Percentiles rank a stretch among this genome's conserved stretches.
Conservation (phyloP, 805 yeast species). For the Candida verbasci region DNA sequence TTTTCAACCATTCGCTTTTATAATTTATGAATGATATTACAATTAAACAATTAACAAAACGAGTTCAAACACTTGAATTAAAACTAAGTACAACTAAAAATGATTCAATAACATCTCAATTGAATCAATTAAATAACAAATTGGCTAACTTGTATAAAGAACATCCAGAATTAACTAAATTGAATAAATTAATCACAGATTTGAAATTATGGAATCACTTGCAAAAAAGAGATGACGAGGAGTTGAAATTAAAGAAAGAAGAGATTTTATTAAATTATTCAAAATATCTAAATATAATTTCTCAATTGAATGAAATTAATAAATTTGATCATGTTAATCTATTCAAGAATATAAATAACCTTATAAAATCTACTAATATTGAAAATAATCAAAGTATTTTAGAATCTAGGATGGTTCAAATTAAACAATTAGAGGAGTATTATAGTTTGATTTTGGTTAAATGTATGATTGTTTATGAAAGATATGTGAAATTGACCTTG, state of each 20-base stretch:
- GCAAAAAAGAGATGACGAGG: neutral
- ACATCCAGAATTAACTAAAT: constrained; percentile 16
- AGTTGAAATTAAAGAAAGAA: constrained; percentile 3
- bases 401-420: constrained; percentile 6
- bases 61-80: constrained; percentile 4
- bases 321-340: neutral
- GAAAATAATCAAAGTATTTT: constrained; percentile 4
- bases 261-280: constrained; percentile 1
- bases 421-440: constrained; percentile 13
- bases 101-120: constrained; percentile 8
- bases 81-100: neutral
- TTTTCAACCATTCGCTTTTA: neutral
- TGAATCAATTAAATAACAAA: constrained; percentile 11
- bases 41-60: constrained; percentile 2
- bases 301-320: neutral
- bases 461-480: constrained; percentile 26
- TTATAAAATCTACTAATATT: neutral
- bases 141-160: constrained; percentile 12
- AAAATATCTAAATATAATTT: neutral
- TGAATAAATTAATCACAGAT: constrained; percentile 16
- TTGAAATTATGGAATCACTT: constrained; percentile 15
- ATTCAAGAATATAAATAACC: constrained; percentile 2
- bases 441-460: constrained; percentile 22
- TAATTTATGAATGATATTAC: constrained; percentile 6
- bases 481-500: constrained; percentile 17